These are phyloP conservation scores for Lithocarpus polystachyus DNA, from an alignment of 306 rosid genomes.

Conservation along the genomic window DNA sequence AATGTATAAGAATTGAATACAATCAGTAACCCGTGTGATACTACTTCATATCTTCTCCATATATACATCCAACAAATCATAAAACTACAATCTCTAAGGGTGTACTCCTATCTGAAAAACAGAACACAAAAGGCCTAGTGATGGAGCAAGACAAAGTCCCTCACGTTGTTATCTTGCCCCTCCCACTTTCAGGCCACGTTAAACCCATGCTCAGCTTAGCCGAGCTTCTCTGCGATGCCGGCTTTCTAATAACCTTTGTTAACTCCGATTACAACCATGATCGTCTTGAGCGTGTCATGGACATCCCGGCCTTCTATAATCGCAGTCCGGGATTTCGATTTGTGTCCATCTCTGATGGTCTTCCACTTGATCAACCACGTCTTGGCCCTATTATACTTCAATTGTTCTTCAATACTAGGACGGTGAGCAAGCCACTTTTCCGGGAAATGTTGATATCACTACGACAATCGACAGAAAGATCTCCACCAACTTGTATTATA, in stretches of 20 bases:
- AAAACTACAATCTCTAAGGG: no score
- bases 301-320: conserved; percentile 2
- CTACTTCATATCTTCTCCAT: no score
- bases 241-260: conserved; percentile 32
- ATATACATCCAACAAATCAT: no score
- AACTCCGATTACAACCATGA: conserved; percentile 22
- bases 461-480: no score
- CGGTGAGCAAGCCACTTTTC: conserved; percentile 4
- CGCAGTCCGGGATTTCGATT: conserved; percentile 8
- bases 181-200: conserved; percentile 24
- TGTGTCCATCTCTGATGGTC: conserved; percentile 20
- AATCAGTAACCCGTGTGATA: no score
- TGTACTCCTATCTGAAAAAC: no score
- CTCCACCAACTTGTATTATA: conserved; percentile 10
- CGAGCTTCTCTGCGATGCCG: conserved; percentile 23
- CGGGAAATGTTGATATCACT: neutral
- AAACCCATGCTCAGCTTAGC: conserved; percentile 30
- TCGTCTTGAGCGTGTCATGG: neutral
- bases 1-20: no score
- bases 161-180: no score
- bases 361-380: conserved; percentile 15
- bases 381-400: neutral
- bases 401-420: neutral
- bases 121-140: no score
- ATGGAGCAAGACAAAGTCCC: no score